Evolutionary conservation across 1,284 basidiomycete species (phyloP).

Genomic region (Cystobasidium slooffiae): DNA sequence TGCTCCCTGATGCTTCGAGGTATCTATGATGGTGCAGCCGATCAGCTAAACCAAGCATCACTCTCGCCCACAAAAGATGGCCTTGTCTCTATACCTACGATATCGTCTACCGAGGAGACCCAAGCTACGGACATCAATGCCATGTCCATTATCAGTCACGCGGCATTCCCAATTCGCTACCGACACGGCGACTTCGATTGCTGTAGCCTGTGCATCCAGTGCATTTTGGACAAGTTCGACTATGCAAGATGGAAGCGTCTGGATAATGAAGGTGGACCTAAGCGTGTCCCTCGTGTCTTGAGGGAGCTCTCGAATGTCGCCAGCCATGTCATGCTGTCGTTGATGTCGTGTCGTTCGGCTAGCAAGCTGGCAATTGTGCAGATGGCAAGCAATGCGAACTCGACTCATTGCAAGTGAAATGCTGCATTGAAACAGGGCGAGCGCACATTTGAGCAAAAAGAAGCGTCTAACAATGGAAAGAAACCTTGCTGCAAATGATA

Average conservation of each 20-base stretch:
- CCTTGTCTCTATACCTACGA: conserved; percentile 69
- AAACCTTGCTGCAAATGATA: no score
- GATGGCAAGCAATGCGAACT: no score
- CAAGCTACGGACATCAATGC: conserved; percentile 69
- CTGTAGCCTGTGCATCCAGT: conserved; percentile 58
- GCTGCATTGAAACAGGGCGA: no score
- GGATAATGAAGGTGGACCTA: conserved; percentile 79
- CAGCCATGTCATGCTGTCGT: conserved; percentile 25
- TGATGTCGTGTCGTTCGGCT: not conserved
- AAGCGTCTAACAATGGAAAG: no score
- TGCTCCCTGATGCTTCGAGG: conserved; percentile 14
- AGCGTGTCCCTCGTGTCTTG: conserved; percentile 58
- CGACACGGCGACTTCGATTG: conserved; percentile 57
- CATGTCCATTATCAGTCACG: conserved; percentile 79
- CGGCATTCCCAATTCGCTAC: conserved; percentile 72
- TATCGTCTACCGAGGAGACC: conserved; percentile 60
- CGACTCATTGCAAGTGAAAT: no score
- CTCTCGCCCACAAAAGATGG: not conserved
- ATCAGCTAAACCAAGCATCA: not conserved
- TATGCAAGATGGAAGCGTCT: conserved; percentile 74
- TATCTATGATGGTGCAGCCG: conserved; percentile 4
- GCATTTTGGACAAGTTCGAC: conserved; percentile 85
- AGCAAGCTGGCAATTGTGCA: not conserved
- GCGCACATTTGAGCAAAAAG: no score
- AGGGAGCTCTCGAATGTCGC: conserved; percentile 48